Base-by-base conservation (phyloP, 2,329 filamentous ascomycete species). In the Thielaviopsis ethacetica region DNA sequence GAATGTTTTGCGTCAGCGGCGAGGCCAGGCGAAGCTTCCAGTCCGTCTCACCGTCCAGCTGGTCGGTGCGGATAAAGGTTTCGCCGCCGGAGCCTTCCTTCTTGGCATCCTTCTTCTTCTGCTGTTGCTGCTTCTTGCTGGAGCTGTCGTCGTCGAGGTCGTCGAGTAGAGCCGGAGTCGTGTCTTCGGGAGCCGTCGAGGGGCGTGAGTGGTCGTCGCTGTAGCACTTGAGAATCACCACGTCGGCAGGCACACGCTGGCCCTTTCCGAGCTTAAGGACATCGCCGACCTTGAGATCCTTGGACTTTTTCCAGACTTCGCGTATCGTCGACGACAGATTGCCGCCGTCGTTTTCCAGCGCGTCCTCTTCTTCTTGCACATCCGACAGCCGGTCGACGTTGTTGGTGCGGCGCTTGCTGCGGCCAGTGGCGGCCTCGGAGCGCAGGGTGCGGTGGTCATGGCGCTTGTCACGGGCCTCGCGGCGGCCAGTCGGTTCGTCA, bases 11-110 rank as follows among this genome's bases (percentile, higher is more conserved):
- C 0, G 91, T 91, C 26, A 97, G 71, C 0, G 88, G 82, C 13
- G 90, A 93, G 1, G 93, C 90, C 41, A 97, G 71, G 30, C 94
- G 84, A 59, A 98, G 75, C 72, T 98, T 98, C 94, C 93, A 98
- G 68, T 98, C 93, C 0, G 93, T 98, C 72, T 98, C 93, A 65
- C 93, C 93, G 67, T 98, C 93, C 10, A 98, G 78, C 68, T 98
- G 93, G 70, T 98, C 93, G 1, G 94, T 98, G 62, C 93, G 82
- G 67, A 98, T 97, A 67, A 98, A 98, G 0, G 91, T 91, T 71
- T 98, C 94, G 27, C 90, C 90, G 26, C 77, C 76, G n/a, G 78
- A 71, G 19, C 72, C 71, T 54, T 57, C 41, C 5, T 55, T 58
- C 38, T 57, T 51, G 62, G 63, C 38, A 63, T 66, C 67, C 62